These are phyloP conservation scores for Tremellales sp. DNA, from an alignment of 1,284 basidiomycete species.

Conservation along the genomic window DNA sequence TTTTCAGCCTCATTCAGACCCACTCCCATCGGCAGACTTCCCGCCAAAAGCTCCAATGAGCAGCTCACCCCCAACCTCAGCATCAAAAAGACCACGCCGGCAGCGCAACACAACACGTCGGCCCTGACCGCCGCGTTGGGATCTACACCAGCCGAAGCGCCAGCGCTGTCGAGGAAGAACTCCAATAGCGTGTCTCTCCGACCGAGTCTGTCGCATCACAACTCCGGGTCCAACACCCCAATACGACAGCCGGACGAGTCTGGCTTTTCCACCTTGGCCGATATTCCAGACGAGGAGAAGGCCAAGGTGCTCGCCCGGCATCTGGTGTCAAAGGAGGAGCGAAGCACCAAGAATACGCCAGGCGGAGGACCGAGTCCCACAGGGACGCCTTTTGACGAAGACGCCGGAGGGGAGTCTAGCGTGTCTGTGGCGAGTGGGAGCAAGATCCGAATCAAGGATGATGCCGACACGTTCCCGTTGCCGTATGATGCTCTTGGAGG, in stretches of 20 bases:
- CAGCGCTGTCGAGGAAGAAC: background rate
- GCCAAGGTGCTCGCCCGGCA: conserved; percentile 72
- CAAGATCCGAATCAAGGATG: conserved; percentile 8
- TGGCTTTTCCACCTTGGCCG: conserved; percentile 37
- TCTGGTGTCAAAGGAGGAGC: conserved; percentile 70
- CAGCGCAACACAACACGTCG: conserved; percentile 7
- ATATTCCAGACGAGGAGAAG: conserved; percentile 68
- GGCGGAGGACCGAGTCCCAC: conserved; percentile 7
- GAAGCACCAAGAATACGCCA: conserved; percentile 35
- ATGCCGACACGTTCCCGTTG: conserved; percentile 66
- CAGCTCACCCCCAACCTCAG: conserved; percentile 2
- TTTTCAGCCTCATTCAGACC: conserved; percentile 4
- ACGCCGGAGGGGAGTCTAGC: background rate
- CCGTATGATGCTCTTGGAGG: conserved; percentile 78
- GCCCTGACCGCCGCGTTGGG: conserved; percentile 21
- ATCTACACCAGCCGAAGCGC: background rate
- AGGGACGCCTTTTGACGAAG: conserved; percentile 1
- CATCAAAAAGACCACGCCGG: conserved; percentile 1
- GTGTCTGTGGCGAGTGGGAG: conserved; percentile 4
- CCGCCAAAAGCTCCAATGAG: conserved; percentile 3
- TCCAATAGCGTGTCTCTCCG: conserved; percentile 5
- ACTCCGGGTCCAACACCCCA: conserved; percentile 14
- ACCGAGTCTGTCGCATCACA: background rate
- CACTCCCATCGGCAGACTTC: background rate
- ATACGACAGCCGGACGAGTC: conserved; percentile 23